Conservation (phyloP, 2,329 filamentous ascomycete genomes). For the Fusarium multiceps region DNA sequence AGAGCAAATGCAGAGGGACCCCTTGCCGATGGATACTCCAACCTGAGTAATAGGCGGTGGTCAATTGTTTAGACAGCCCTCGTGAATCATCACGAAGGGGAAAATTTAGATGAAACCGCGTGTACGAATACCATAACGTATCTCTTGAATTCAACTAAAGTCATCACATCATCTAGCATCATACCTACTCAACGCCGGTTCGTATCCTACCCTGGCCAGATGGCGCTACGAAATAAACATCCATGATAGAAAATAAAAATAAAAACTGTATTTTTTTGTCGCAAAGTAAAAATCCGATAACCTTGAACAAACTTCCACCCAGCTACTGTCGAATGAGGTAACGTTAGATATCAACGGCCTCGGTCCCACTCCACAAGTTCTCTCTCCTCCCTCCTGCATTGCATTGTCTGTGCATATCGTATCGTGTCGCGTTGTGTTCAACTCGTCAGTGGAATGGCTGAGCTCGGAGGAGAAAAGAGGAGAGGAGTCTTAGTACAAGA, state of each 20-base stretch:
- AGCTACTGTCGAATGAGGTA: conserved; percentile 2
- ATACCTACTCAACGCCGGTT: not conserved
- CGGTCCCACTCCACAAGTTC: conserved; percentile 23
- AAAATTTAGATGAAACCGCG: not conserved
- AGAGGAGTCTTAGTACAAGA: not conserved
- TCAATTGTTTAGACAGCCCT: not conserved
- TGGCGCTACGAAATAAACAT: not conserved
- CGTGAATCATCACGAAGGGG: conserved; percentile 23
- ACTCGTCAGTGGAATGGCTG: not conserved
- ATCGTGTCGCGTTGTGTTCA: conserved; percentile 1
- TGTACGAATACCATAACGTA: not conserved
- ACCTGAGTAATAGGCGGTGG: conserved; percentile 1
- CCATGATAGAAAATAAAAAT: not conserved
- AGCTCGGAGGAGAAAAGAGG: not conserved
- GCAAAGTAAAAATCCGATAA: conserved; percentile 7
- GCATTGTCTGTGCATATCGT: conserved; percentile 6
- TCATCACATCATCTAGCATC: conserved; percentile 9
- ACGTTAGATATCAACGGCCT: conserved; percentile 9
- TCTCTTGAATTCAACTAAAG: not conserved
- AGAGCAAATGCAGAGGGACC: conserved; percentile 24
- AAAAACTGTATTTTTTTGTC: not conserved
- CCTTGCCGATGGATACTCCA: conserved; percentile 18
- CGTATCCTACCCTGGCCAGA: not conserved
- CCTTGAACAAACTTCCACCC: conserved; percentile 6
- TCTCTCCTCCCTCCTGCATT: conserved; percentile 17